A percentile compares a stretch with the other conserved stretches of the same genome.
phyloP scores from a whole-genome alignment of 2,329 filamentous ascomycete genomes.

The Boeremia lycopersici region DNA sequence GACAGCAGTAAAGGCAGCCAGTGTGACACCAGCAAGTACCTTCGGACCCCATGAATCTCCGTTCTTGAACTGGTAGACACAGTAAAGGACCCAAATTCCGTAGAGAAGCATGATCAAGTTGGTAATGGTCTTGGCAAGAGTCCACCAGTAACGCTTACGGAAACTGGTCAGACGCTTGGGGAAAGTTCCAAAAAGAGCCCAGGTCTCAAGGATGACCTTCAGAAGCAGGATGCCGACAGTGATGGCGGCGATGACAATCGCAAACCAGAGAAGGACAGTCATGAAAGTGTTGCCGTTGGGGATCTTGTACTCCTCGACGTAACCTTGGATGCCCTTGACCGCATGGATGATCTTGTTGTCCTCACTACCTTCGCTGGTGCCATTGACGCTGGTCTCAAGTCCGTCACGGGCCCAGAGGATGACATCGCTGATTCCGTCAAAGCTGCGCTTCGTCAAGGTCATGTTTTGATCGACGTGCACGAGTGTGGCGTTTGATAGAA shows the following conservation, averaged over 20 bases:
- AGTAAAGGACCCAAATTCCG: slow-evolving; percentile 94
- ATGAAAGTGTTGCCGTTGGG: slow-evolving; percentile 93
- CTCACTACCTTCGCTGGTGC: slow-evolving; percentile 47
- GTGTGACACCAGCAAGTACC: slow-evolving; percentile 77
- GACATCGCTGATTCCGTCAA: slow-evolving; percentile 47
- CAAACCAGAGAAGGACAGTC: slow-evolving; percentile 88
- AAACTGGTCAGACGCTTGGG: slow-evolving; percentile 80
- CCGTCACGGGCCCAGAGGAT: slow-evolving; percentile 62
- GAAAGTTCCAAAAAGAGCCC: slow-evolving; percentile 88
- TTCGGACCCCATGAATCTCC: slow-evolving; percentile 96
- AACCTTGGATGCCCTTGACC: slow-evolving; percentile 80
- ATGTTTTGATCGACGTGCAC: slow-evolving; percentile 69
- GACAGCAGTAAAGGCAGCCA: slow-evolving; percentile 78
- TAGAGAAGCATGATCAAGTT: slow-evolving; percentile 90
- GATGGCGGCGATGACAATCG: slow-evolving; percentile 82
- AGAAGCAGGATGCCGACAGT: slow-evolving; percentile 85
- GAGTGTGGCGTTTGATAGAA: slow-evolving; percentile 76
- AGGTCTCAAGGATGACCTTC: slow-evolving; percentile 89
- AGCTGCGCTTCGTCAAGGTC: slow-evolving; percentile 59
- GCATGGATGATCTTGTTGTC: slow-evolving; percentile 57
- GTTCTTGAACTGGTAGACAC: slow-evolving; percentile 90
- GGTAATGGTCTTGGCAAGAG: slow-evolving; percentile 86
- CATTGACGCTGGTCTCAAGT: slow-evolving; percentile 33
- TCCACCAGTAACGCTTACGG: slow-evolving; percentile 95
- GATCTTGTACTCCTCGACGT: slow-evolving; percentile 81